Evolutionary conservation across 2,329 filamentous ascomycete species (phyloP).

Genomic region (Chrysoporthe cubensis): DNA sequence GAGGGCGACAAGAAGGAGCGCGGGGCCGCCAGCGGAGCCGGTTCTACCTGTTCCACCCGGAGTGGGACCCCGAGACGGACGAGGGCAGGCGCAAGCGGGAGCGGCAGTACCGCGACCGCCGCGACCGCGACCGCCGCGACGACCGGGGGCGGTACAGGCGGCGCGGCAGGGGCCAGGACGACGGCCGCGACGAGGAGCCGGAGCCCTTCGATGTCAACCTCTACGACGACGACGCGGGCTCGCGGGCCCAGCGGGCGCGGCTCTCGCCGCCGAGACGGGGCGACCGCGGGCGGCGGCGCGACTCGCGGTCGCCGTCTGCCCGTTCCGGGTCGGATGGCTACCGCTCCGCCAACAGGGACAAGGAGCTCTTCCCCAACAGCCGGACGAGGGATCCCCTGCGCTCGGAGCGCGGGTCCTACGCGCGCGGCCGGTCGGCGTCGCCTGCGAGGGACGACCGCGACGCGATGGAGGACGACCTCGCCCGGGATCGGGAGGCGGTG

Average conservation of each 20-base stretch:
- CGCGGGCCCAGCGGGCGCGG: constrained; percentile 39
- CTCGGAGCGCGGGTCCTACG: constrained; percentile 36
- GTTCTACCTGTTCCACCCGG: constrained; percentile 91
- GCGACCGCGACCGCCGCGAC: constrained; percentile 38
- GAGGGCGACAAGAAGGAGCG: constrained; percentile 77
- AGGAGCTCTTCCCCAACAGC: constrained; percentile 64
- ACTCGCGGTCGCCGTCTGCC: constrained; percentile 24
- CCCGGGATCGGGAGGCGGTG: constrained; percentile 36
- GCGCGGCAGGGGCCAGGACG: constrained; percentile 53
- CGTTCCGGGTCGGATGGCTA: constrained; percentile 34
- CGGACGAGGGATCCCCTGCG: constrained; percentile 30
- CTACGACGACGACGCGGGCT: constrained; percentile 72
- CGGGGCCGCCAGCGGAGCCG: constrained; percentile 81
- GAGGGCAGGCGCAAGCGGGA: constrained; percentile 51
- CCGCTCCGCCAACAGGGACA: constrained; percentile 47
- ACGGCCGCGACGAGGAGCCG: constrained; percentile 61
- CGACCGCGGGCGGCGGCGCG: constrained; percentile 17
- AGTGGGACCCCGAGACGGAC: constrained; percentile 77
- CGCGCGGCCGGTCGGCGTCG: constrained; percentile 57
- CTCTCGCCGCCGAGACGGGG: constrained; percentile 1
- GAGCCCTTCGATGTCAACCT: constrained; percentile 70
- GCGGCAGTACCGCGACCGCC: constrained; percentile 58
- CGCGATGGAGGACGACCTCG: constrained; percentile 36
- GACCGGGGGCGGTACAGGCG: constrained; percentile 46
- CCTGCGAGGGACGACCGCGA: constrained; percentile 51